These are phyloP conservation scores for Exophiala aquamarina DNA, from an alignment of 2,329 filamentous ascomycete species.

Conservation along the genomic window DNA sequence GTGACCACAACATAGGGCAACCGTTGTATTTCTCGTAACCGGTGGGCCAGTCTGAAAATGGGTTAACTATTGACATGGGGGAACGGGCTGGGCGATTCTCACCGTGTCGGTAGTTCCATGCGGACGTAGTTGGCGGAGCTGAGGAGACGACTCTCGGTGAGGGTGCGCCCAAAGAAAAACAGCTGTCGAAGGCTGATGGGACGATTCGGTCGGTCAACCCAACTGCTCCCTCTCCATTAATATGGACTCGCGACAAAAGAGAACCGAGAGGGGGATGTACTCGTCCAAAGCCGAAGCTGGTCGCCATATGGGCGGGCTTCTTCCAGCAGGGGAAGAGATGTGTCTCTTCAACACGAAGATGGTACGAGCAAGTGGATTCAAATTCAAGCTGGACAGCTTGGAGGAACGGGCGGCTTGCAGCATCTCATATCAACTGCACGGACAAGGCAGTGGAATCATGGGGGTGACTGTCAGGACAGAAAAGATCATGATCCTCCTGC, in stretches of 20 bases:
- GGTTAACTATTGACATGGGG: slow-evolving; percentile 3
- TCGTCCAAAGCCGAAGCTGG: slow-evolving; percentile 61
- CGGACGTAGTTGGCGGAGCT: slow-evolving; percentile 97
- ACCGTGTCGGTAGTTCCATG: slow-evolving; percentile 86
- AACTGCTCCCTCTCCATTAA: too few relatives aligned
- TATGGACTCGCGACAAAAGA: not conserved
- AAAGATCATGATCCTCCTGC: too few relatives aligned
- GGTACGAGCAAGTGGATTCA: slow-evolving; percentile 1
- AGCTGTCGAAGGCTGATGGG: slow-evolving; percentile 96
- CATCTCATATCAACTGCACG: slow-evolving; percentile 23
- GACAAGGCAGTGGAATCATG: not conserved
- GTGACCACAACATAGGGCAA: slow-evolving; percentile 93
- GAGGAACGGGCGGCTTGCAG: slow-evolving; percentile 14
- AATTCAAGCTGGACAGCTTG: slow-evolving; percentile 8
- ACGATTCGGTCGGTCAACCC: slow-evolving; percentile 86
- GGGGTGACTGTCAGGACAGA: too few relatives aligned
- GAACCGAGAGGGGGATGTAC: slow-evolving; percentile 38
- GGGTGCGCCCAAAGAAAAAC: slow-evolving; percentile 92
- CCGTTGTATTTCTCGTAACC: slow-evolving; percentile 94
- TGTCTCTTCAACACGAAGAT: slow-evolving; percentile 4
- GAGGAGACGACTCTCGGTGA: slow-evolving; percentile 85
- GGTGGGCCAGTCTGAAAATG: slow-evolving; percentile 73
- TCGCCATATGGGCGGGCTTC: slow-evolving; percentile 55
- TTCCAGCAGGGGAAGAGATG: slow-evolving; percentile 21
- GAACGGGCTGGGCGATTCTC: slow-evolving; percentile 28